Percentiles rank a stretch among this genome's conserved stretches.
Evolutionary conservation across 768 basidiomycete species (phyloP).

Genomic region (Lentinus tigrinus): DNA sequence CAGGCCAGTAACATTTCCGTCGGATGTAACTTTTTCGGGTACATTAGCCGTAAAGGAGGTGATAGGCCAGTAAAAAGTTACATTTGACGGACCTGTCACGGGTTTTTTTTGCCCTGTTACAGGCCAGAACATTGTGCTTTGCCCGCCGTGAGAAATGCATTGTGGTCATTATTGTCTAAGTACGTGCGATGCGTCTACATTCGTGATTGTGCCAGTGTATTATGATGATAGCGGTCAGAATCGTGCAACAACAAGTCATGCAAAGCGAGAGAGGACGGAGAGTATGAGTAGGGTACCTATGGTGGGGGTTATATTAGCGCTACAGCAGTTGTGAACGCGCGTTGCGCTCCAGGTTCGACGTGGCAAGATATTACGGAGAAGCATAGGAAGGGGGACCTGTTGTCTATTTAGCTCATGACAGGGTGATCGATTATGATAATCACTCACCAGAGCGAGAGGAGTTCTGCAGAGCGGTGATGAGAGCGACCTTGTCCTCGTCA

Average conservation of each 20-base stretch:
- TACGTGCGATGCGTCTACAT: not conserved
- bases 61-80: no score
- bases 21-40: no score
- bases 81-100: no score
- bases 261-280: not conserved
- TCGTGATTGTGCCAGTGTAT: not conserved
- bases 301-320: not conserved
- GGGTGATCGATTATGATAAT: not conserved
- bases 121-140: no score
- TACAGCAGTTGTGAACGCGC: not conserved
- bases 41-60: no score
- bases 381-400: slow-evolving; percentile 23
- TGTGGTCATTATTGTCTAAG: not conserved
- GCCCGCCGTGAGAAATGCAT: slow-evolving; percentile 2
- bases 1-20: no score
- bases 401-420: not conserved
- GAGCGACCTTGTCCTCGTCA: slow-evolving; percentile 64
- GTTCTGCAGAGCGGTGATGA: slow-evolving; percentile 63
- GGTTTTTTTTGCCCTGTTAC: no score
- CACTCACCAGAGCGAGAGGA: slow-evolving; percentile 52
- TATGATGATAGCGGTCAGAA: not conserved
- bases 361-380: not conserved
- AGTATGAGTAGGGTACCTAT: not conserved
- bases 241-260: not conserved
- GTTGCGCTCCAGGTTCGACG: not conserved